Evolutionary conservation across 148 eudicot genomes (phyloP).

Genomic region (Bassia scoparia): DNA sequence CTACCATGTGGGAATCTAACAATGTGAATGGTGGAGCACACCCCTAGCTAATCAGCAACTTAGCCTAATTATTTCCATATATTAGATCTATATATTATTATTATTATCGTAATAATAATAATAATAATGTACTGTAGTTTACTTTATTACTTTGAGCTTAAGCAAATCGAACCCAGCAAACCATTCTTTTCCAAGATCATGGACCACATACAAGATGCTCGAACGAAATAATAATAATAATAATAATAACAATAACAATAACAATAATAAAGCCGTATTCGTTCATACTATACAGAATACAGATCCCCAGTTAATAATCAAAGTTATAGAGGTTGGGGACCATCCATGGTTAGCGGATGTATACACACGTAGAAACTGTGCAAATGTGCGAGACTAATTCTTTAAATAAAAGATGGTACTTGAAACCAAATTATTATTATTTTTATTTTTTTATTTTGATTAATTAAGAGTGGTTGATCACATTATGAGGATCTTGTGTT

Average conservation of each 20-base stretch:
- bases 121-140: neutral
- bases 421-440: neutral
- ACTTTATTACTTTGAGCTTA: conserved; percentile 14
- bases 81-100: neutral
- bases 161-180: conserved; percentile 15
- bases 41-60: neutral
- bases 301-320: conserved; percentile 32
- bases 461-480: conserved; percentile 23
- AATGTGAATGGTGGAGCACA: conserved; percentile 13
- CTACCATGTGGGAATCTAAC: conserved; percentile 32
- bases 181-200: neutral
- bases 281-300: neutral
- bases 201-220: conserved; percentile 13
- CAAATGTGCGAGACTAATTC: neutral
- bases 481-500: conserved; percentile 24
- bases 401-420: neutral
- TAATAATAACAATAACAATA: neutral
- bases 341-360: conserved; percentile 29
- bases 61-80: conserved; percentile 6
- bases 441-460: too few species aligned
- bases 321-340: conserved; percentile 25
- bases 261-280: neutral
- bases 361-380: conserved; percentile 24
- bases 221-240: neutral
- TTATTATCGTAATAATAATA: too few species aligned